Evolutionary conservation across 1,284 basidiomycete genomes (phyloP), one percentile per base, ranked within the genome.

Genomic region (Marasmius fiardii): DNA sequence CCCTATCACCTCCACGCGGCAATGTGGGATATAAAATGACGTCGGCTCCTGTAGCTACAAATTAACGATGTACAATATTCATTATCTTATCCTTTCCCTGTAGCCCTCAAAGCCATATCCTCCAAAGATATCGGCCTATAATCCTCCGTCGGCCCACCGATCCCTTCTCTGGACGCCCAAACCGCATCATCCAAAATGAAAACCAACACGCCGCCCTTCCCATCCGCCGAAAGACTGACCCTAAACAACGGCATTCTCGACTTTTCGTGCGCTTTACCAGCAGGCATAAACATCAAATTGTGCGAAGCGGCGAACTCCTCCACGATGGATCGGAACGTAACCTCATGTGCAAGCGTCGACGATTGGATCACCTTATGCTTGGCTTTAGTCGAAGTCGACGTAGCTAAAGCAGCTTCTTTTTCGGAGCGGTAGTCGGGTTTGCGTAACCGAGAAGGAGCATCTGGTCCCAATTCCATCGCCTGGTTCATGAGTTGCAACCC

Each of bases 401-500:
- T 47, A 4, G 64, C 10, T 8, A 26, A 51, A 23, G 61, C 64
- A 14, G 66, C 59, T 24, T 67, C 60, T 43, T 69, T 67, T 61
- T 81, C 79, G 21, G 68, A 71, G 31, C 70, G 74, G 64, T 74
- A 81, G 53, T 87, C 83, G 2, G 92, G 91, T 54, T 84, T 85
- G 33, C 74, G 79, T 43, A 94, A 74, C 58, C 78, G 79, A 1
- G 77, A 78, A 0, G 88, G 80, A 1, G 89, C 87, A n/a, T 88
- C 80, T 0, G 81, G 73, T 1, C 93, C 93, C 11, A 97, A 75
- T 56, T 90, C 88, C 64, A 96, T 83, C 8, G 96, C 95, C 59
- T 89, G 83, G 66, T 96, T 90, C 92, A 99, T 98, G 60, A 98
- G 72, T 67, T 95, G 86, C 51, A 98, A 70, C 0, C 92, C 96